Base-by-base conservation (phyloP, 1,139 yeast genomes). In the Geotrichum reessii region DNA sequence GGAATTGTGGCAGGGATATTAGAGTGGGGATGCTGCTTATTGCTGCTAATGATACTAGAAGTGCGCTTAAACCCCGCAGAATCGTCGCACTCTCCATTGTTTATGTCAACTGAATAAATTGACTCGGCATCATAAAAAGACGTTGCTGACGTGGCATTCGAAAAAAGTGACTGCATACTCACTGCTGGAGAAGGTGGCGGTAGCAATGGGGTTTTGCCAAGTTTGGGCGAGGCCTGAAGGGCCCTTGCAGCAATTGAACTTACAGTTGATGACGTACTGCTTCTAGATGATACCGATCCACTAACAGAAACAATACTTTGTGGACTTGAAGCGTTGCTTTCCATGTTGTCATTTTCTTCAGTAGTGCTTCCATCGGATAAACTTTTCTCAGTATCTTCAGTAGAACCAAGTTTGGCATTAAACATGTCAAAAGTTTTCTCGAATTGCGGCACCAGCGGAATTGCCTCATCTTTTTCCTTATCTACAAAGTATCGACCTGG, bases 381-480 rank as follows among this genome's bases (percentile, higher is more conserved):
- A 3, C n/a, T 22, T 19, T 21, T n/a, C 14, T 5, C 22, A 3
- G 42, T 17, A 5, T 21, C 33, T 12, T 33, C 40, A 19, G 21
- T n/a, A n/a, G 22, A 37, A 33, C n/a, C 31, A 17, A 50, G n/a
- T 17, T 47, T 37, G 27, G 54, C 5, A 14, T 28, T 47, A 46
- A 56, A 56, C 53, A 56, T 52, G 17, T 50, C 40, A 37, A 56
- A 56, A 1, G 52, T 33, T 24, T 56, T 56, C 19, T 47, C 52
- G 52, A 56, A 56, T 42, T 47, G 54, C n/a, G 58, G 58, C 3
- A 55, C 52, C 42, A 51, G 27, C 4, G 58, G 58, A 37, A 56
- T 51, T 9, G 55, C 40, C 21, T 56, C 55, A 40, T 37, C 24
- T 14, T 52, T 51, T 19, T 19, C 31, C 7, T 49, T 40, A 17